phyloP scores from a whole-genome alignment of 108 stramenopile genomes.

The Skeletonema marinoi region DNA sequence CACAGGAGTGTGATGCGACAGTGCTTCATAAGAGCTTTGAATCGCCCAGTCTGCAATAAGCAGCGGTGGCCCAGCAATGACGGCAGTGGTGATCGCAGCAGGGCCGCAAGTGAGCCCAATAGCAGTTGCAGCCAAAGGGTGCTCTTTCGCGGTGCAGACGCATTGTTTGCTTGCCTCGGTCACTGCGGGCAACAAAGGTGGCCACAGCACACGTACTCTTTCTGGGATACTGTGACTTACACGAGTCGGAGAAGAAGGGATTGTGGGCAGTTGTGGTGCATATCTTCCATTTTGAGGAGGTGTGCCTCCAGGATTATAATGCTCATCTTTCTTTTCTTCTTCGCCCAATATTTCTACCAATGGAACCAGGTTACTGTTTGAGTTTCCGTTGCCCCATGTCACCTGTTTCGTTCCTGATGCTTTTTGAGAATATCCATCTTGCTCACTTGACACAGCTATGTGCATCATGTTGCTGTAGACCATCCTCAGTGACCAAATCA shows the following conservation, averaged over 20 bases:
- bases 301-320: conserved; percentile 22
- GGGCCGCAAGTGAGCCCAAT: conserved; percentile 76
- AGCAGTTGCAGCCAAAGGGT: conserved; percentile 65
- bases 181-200: conserved; percentile 72
- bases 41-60: conserved; percentile 63
- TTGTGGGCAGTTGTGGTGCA: conserved; percentile 23
- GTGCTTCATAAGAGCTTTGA: conserved; percentile 67
- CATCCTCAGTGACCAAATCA: conserved; percentile 62
- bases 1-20: conserved; percentile 55
- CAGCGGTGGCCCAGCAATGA: conserved; percentile 58
- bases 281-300: conserved; percentile 26
- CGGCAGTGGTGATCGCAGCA: conserved; percentile 63
- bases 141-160: conserved; percentile 51
- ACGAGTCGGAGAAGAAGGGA: conserved; percentile 28
- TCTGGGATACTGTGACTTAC: conserved; percentile 2
- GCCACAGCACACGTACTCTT: conserved; percentile 78
- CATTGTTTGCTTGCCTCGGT: conserved; percentile 51
- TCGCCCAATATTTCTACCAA: conserved; percentile 58
- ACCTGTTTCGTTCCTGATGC: conserved; percentile 14
- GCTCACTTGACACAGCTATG: conserved; percentile 8
- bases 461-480: conserved; percentile 60
- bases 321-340: conserved; percentile 46
- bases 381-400: conserved; percentile 37
- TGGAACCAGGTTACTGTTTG: conserved; percentile 7
- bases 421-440: not conserved